A percentile compares a stretch with the other conserved stretches of the same genome.
Evolutionary conservation across 139 green algal genomes (phyloP).

Genomic region (Picochlorum sp.): DNA sequence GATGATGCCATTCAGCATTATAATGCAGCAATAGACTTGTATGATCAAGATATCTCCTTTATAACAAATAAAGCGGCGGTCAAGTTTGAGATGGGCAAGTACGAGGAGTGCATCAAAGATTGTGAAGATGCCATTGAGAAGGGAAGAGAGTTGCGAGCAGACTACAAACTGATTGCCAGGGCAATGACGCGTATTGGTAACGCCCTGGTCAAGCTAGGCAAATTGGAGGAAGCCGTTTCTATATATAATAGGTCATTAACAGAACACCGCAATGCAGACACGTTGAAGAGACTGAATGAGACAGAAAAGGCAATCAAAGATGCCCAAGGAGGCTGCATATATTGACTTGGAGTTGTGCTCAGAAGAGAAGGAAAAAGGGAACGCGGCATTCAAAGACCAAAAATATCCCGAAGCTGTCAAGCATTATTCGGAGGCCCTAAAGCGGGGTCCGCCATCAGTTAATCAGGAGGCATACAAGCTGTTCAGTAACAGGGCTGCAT

Average conservation of each 20-base stretch:
- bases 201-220: constrained; percentile 70
- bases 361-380: constrained; percentile 83
- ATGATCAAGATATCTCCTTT: constrained; percentile 86
- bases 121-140: constrained; percentile 79
- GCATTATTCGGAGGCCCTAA: constrained; percentile 94
- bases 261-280: constrained; percentile 92
- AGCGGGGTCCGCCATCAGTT: constrained; percentile 57
- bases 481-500: constrained; percentile 94
- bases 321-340: constrained; percentile 64
- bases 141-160: constrained; percentile 70
- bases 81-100: constrained; percentile 84
- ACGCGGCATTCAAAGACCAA: constrained; percentile 86
- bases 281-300: constrained; percentile 87
- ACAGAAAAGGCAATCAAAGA: constrained; percentile 82
- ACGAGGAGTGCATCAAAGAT: constrained; percentile 69
- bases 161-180: constrained; percentile 87
- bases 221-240: constrained; percentile 69
- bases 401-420: constrained; percentile 84
- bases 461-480: constrained; percentile 96
- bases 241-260: constrained; percentile 88
- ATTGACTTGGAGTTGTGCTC: constrained; percentile 69
- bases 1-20: constrained; percentile 83
- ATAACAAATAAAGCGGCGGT: constrained; percentile 93
- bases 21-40: constrained; percentile 76
- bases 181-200: constrained; percentile 86